phyloP scores from a whole-genome alignment of 106 monocot genomes.

The Dioscorea zingiberensis region DNA sequence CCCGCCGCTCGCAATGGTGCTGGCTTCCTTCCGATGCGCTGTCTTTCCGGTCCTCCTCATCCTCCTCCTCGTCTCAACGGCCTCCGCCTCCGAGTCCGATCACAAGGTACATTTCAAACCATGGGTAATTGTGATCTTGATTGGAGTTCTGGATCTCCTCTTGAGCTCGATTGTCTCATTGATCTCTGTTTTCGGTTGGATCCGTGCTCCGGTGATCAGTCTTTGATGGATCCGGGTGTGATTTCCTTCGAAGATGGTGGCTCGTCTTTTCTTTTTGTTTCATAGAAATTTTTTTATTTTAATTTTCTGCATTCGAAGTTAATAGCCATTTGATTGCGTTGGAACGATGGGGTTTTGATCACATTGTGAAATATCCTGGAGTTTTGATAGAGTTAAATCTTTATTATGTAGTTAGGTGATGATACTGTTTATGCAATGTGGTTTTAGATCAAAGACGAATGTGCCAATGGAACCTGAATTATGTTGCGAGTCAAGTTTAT shows the following conservation, averaged over 20 bases:
- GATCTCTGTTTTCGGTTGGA: not conserved
- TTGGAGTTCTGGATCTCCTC: too few relatives aligned
- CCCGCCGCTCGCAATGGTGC: constrained; percentile 41
- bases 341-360: too few relatives aligned
- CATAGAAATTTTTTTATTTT: not conserved
- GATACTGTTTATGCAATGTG: too few relatives aligned
- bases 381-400: too few relatives aligned
- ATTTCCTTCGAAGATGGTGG: not conserved
- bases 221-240: not conserved
- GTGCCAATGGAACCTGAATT: too few relatives aligned
- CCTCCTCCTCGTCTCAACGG: constrained; percentile 22
- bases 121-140: too few relatives aligned
- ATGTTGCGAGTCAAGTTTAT: too few relatives aligned
- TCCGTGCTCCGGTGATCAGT: not conserved
- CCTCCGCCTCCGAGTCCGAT: constrained; percentile 52
- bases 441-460: too few relatives aligned
- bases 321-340: too few relatives aligned
- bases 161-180: not conserved
- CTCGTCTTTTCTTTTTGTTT: not conserved
- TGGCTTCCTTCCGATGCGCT: constrained; percentile 22
- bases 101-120: constrained; percentile 38
- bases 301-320: too few relatives aligned
- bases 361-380: too few relatives aligned
- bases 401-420: too few relatives aligned
- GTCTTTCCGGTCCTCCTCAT: constrained; percentile 10